phyloP scores from a whole-genome alignment of 306 rosid genomes.

The Malus domestica region ASM211411v1 NC_041792.1:25525907-25526406 shows the following conservation, averaged over 20 bases:
- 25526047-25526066: slow-evolving; percentile 22
- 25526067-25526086: slow-evolving; percentile 26
- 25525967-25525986: slow-evolving; percentile 13
- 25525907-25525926: slow-evolving; percentile 15
- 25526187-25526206: slow-evolving; percentile 2
- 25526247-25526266: slow-evolving; percentile 12
- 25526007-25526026: slow-evolving; percentile 3
- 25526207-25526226: slow-evolving; percentile 21
- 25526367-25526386: slow-evolving; percentile 19
- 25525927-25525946: slow-evolving; percentile 13
- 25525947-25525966: slow-evolving; percentile 3
- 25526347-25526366: slow-evolving; percentile 20
- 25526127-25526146: slow-evolving; percentile 16
- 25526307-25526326: slow-evolving; percentile 20
- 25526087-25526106: slow-evolving; percentile 23
- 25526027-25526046: slow-evolving; percentile 24
- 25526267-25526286: slow-evolving; percentile 22
- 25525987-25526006: slow-evolving; percentile 17
- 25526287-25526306: slow-evolving; percentile 19
- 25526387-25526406: slow-evolving; percentile 22
- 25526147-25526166: slow-evolving; percentile 23
- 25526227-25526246: slow-evolving; percentile 12
- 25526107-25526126: slow-evolving; percentile 19
- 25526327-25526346: slow-evolving; percentile 27
- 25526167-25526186: slow-evolving; percentile 20